A percentile compares a stretch with the other conserved stretches of the same genome.
phyloP scores from a whole-genome alignment of 2,329 filamentous ascomycete species.

The Paraphoma sp. region DNA sequence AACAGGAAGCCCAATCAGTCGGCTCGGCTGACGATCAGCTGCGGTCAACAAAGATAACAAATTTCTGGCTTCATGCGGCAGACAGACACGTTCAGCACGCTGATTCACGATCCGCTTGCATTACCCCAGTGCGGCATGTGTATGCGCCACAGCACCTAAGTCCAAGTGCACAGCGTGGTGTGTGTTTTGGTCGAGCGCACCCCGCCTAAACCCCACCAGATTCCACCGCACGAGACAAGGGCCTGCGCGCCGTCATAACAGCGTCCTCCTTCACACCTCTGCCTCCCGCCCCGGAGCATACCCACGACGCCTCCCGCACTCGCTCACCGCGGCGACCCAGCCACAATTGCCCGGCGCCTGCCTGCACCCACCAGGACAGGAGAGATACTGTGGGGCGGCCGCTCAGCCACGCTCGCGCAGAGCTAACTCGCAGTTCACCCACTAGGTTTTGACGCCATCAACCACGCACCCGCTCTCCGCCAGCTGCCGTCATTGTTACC shows the following conservation, averaged over 20 bases:
- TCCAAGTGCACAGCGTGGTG: conserved; percentile 1
- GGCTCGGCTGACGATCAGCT: conserved; percentile 11
- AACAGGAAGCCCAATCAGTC: conserved; percentile 24
- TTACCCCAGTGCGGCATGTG: background rate
- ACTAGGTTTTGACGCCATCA: conserved; percentile 34
- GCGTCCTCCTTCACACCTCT: conserved; percentile 5
- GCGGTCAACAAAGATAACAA: conserved; percentile 21
- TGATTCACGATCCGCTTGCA: background rate
- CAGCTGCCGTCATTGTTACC: conserved; percentile 25
- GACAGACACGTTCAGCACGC: background rate
- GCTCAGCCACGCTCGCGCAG: conserved; percentile 33
- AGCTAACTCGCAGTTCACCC: conserved; percentile 29
- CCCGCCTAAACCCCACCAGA: conserved; percentile 18
- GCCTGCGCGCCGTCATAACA: conserved; percentile 16
- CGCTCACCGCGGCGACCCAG: conserved; percentile 6
- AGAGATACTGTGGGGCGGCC: conserved; percentile 22
- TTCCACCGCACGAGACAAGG: conserved; percentile 4
- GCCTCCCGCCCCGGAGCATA: background rate
- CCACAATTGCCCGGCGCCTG: conserved; percentile 20
- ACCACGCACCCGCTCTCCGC: conserved; percentile 9
- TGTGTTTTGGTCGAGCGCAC: conserved; percentile 4
- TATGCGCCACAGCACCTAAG: conserved; percentile 7
- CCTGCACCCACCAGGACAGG: conserved; percentile 19
- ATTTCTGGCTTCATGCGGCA: background rate
- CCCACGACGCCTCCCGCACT: conserved; percentile 3